phyloP scores from a whole-genome alignment of 2,329 filamentous ascomycete genomes.

The Exophiala calicioides region DNA sequence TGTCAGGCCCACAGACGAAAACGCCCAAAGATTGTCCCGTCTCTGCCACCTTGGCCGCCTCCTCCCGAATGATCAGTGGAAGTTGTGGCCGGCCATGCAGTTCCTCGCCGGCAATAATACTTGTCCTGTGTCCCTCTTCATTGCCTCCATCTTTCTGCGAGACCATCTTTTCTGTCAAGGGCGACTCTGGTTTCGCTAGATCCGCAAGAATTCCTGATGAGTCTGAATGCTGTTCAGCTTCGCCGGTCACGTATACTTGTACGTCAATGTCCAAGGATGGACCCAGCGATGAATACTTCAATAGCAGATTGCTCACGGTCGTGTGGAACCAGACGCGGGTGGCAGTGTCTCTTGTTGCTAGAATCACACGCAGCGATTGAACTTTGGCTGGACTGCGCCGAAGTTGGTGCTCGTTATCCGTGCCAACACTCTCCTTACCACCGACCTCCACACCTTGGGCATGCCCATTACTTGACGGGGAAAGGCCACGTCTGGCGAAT shows the following conservation, averaged over 20 bases:
- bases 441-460: conserved; percentile 9
- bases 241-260: conserved; percentile 34
- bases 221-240: conserved; percentile 18
- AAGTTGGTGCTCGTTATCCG: too few species aligned
- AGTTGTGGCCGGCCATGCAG: conserved; percentile 19
- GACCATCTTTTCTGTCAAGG: conserved; percentile 32
- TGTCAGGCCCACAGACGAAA: conserved; percentile 47
- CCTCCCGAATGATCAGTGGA: conserved; percentile 27
- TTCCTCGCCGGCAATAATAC: conserved; percentile 35
- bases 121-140: conserved; percentile 23
- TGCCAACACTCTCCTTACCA: conserved; percentile 3
- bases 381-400: conserved; percentile 4
- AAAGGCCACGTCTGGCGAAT: conserved; percentile 7
- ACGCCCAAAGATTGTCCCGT: conserved; percentile 35
- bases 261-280: conserved; percentile 27
- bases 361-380: conserved; percentile 34
- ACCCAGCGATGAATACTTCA: conserved; percentile 22
- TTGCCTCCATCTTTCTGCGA: conserved; percentile 6
- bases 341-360: conserved; percentile 40
- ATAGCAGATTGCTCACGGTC: conserved; percentile 35
- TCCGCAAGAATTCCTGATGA: neutral
- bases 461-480: neutral
- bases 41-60: conserved; percentile 24
- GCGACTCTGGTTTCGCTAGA: conserved; percentile 23
- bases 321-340: conserved; percentile 41